Conservation (phyloP, 352 stramenopile genomes). For the Globisporangium spiculum region DNA sequence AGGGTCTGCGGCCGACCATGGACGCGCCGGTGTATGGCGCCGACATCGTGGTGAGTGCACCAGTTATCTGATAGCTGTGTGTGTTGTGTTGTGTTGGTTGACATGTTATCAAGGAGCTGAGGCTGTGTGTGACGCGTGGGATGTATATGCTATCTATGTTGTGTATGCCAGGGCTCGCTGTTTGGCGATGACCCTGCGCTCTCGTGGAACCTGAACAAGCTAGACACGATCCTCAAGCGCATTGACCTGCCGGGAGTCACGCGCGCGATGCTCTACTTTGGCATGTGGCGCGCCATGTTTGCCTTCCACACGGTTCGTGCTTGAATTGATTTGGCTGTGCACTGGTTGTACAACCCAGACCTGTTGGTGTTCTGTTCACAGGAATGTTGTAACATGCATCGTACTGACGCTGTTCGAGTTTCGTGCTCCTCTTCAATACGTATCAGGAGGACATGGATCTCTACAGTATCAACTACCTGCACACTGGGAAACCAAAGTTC, state of each 20-base stretch:
- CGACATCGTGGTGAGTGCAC: constrained; percentile 74
- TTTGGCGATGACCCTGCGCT: constrained; percentile 68
- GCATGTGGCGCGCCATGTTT: constrained; percentile 94
- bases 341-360: not conserved
- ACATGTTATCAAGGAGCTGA: not conserved
- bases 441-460: constrained; percentile 91
- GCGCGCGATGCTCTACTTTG: constrained; percentile 92
- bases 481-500: constrained; percentile 91
- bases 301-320: constrained; percentile 83
- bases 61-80: not conserved
- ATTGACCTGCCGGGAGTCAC: constrained; percentile 87
- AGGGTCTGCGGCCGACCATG: constrained; percentile 78
- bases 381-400: not conserved
- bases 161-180: constrained; percentile 53
- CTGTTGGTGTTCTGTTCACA: not conserved
- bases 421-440: not conserved
- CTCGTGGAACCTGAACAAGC: constrained; percentile 87
- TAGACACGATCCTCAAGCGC: constrained; percentile 83
- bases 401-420: not conserved
- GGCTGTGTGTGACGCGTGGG: not conserved
- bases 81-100: not conserved
- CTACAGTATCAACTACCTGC: constrained; percentile 94
- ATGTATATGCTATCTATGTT: not conserved
- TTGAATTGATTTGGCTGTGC: not conserved
- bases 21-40: constrained; percentile 88